Evolutionary conservation across 2,329 filamentous ascomycete species (phyloP), one percentile per base, ranked within the genome.

Genomic region (Curvularia lunata): DNA sequence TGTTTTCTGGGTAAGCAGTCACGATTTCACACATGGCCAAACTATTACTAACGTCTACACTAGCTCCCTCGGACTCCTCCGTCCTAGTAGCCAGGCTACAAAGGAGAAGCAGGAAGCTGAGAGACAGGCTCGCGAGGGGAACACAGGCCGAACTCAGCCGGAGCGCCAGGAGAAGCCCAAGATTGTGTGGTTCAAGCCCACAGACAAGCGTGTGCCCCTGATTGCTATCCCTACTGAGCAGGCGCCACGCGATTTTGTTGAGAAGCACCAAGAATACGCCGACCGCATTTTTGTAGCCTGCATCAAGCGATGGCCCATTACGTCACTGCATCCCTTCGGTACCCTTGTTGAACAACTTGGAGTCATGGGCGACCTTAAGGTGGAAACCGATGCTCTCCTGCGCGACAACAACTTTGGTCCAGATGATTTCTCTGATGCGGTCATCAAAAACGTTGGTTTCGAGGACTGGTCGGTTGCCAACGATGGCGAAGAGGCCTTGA

Each of bases 111-210:
- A 99, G 77, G 95, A 99, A 77, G 95, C 95, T 43, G 95, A 99
- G 82, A 88, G 95, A 63, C 90, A 91, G 66, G 92, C 93, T 68
- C 89, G 94, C 67, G 94, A 98, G 75, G 94, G 93, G 62, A 85
- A 83, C 65, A 84, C 85, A 52, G 88, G 90, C 62, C 85, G 85
- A 59, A 86, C 88, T 52, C 88, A 95, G 65, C 91, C 93, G 61
- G 88, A 90, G 64, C 91, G 93, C 52, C 92, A 96, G 75, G 95
- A 99, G 64, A 97, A 97, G 81, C 95, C 95, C 63, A 99, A 99
- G 87, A 99, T 99, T 79, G 95, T 99, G 41, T 99, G 95, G 95
- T 99, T 99, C 83, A 99, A 99, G 84, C 95, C 95, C 57, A 99
- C 95, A 1, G 95, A 99, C 80, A 98, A 99, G 86, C 92, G 95